Evolutionary conservation across 2,329 filamentous ascomycete species (phyloP).

Genomic region (Scytalidium sp.): DNA sequence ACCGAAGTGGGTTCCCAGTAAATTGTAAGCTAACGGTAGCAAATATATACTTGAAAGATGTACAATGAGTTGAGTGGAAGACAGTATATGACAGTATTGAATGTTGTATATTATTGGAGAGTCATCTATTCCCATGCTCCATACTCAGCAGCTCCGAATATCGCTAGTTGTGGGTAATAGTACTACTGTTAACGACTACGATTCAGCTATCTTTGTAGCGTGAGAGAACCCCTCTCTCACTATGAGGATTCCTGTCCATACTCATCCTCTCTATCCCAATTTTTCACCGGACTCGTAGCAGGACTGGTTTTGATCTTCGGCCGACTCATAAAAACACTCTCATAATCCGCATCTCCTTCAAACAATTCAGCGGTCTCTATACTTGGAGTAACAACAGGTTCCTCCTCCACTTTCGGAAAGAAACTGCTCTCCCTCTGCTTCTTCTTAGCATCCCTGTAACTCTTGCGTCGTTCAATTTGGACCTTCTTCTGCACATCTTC

Average conservation of each 20-base stretch:
- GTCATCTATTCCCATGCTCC: too few species aligned
- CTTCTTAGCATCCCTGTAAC: conserved; percentile 40
- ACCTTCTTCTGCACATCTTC: conserved; percentile 60
- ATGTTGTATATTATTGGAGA: too few species aligned
- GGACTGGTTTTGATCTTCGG: conserved; percentile 80
- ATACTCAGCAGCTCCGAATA: too few species aligned
- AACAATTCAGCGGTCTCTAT: conserved; percentile 47
- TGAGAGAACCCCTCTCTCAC: too few species aligned
- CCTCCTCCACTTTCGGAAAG: conserved; percentile 47
- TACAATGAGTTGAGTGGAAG: too few species aligned
- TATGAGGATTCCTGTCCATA: conserved; percentile 1
- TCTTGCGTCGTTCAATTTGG: conserved; percentile 53
- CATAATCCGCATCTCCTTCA: conserved; percentile 61
- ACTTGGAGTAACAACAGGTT: conserved; percentile 25
- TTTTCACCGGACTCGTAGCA: conserved; percentile 20
- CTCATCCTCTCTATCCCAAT: conserved; percentile 8
- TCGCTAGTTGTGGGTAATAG: too few species aligned
- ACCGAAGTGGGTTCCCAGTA: conserved; percentile 64
- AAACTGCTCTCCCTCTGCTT: conserved; percentile 40
- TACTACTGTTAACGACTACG: too few species aligned
- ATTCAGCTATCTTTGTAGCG: too few species aligned
- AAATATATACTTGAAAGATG: too few species aligned
- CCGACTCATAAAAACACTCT: conserved; percentile 79
- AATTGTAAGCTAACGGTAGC: conserved; percentile 48
- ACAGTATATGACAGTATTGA: neutral